Evolutionary conservation across 164 flowering plant species (phyloP), one percentile per base, ranked within the genome.

Genomic region (Vitis labrusca): DNA sequence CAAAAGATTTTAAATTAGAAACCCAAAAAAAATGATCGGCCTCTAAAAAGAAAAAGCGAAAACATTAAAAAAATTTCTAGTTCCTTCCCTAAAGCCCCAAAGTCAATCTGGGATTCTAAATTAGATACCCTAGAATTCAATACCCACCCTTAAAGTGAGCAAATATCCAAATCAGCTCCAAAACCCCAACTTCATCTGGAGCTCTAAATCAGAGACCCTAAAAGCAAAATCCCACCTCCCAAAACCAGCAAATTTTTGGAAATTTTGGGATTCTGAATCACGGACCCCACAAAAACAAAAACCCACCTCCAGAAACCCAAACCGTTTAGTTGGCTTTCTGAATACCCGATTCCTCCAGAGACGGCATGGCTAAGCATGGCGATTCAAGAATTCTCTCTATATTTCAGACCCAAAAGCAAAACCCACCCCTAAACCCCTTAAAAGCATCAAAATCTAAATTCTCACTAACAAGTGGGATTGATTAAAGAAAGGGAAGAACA

Each of bases 371-470:
- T 8, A 50, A 50, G 23, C 56, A n/a, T 10, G 17, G 56, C n/a
- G 49, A 64, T 50, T 30, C 64, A 37, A 44, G 48, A 13, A 9
- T 44, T 13, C 50, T 12, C 65, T 17, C 53, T n/a, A 10, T 15
- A 16, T 19, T 63, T 19, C 50, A 52, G 58, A 65, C 12, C 68
- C 68, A 51, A 8, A 29, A 65, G 68, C 59, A 52, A 65, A 65
- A 29, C 59, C 59, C 68, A 65, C 12, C 44, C 44, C 44, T 37
- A 37, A 37, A 37, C 44, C 44, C 44, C 44, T 37, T 37, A 37
- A 37, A 37, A 37, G 44, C 27, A 37, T 37, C 44, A 37, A 37
- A 37, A 37, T 37, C 44, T 0, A 37, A 37, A 37, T 37, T 37
- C 44, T 3, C 5, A 5, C 44, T 37, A 6, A 37, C 6, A 37